These are phyloP conservation scores for Cyberlindnera sargentensis DNA, from an alignment of 805 yeast genomes.

Conservation along the genomic window DNA sequence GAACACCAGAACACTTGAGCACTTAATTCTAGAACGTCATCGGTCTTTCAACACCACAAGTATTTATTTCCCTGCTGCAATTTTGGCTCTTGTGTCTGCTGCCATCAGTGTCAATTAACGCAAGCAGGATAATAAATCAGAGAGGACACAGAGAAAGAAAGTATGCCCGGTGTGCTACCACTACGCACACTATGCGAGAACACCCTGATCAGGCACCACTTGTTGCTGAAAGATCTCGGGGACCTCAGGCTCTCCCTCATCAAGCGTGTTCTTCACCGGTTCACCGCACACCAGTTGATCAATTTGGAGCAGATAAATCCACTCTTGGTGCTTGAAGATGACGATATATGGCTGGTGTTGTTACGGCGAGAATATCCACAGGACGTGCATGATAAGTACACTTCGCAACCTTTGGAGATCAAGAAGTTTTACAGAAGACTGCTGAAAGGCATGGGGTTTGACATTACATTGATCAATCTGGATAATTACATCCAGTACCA, in stretches of 20 bases:
- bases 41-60: too few species aligned
- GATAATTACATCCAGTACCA: slow-evolving; percentile 14
- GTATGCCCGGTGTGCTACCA: slow-evolving; percentile 5
- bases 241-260: slow-evolving; percentile 28
- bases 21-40: too few species aligned
- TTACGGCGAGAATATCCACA: slow-evolving; percentile 29
- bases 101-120: too few species aligned
- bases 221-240: slow-evolving; percentile 21
- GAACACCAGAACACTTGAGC: too few species aligned
- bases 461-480: slow-evolving; percentile 7
- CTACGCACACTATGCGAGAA: slow-evolving; percentile 20
- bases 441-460: slow-evolving; percentile 10
- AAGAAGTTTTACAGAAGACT: slow-evolving; percentile 15
- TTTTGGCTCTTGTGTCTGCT: too few species aligned
- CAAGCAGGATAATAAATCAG: too few species aligned
- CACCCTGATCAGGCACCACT: slow-evolving; percentile 15
- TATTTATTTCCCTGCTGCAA: too few species aligned
- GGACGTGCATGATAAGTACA: slow-evolving; percentile 26
- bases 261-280: slow-evolving; percentile 22
- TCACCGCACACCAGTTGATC: slow-evolving; percentile 26
- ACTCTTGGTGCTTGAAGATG: slow-evolving; percentile 30
- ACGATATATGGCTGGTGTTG: slow-evolving; percentile 28
- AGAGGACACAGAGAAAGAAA: too few species aligned
- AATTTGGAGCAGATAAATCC: slow-evolving; percentile 27
- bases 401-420: slow-evolving; percentile 17